Evolutionary conservation across 768 basidiomycete genomes (phyloP), one percentile per base, ranked within the genome.

Genomic region (Tricholoma sp.): DNA sequence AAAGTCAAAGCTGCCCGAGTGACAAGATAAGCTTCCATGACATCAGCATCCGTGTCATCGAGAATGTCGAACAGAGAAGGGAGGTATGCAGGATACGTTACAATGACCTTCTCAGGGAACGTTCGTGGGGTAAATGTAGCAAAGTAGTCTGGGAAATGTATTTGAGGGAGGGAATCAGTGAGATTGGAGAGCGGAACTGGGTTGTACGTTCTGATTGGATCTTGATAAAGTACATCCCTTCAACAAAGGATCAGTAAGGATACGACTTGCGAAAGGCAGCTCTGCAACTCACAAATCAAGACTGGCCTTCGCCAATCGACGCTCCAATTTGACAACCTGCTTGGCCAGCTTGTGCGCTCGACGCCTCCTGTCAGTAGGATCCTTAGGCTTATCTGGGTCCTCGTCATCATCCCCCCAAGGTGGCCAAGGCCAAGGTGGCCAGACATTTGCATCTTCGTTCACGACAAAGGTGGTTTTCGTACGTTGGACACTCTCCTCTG

Each of bases 121-220:
- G 76, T 74, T 32, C 92, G 84, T 18, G 92, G 87, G 0, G 88
- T 81, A 67, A 92, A 95, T 0, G 90, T 76, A 0, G 96, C 81
- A 57, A 98, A 86, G 70, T 97, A 99, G n/a, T 83, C 78, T 1
- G 82, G 76, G 70, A 96, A 92, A 60, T 89, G 77, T 60, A 99
- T 81, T 67, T 93, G 83, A 1, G 88, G 81, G 4, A 98, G 72
- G 1, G 81, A 72, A 15, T 77, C 74, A 29, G 84, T 85, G 56
- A 98, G 80, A 37, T 88, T 86, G 13, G 80, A 76, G 54, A 94
- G 74, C 2, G 81, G 75, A 41, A 81, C 77, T 6, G 93, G 94
- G 67, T 98, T 98, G 71, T 99, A 98, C 0, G 92, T 89, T 45
- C 78, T 85, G 47, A 91, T 76, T 2, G 95, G 95, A 67, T 98